phyloP scores from a whole-genome alignment of 2,329 filamentous ascomycete genomes.

The Plectosphaerella plurivora region DNA sequence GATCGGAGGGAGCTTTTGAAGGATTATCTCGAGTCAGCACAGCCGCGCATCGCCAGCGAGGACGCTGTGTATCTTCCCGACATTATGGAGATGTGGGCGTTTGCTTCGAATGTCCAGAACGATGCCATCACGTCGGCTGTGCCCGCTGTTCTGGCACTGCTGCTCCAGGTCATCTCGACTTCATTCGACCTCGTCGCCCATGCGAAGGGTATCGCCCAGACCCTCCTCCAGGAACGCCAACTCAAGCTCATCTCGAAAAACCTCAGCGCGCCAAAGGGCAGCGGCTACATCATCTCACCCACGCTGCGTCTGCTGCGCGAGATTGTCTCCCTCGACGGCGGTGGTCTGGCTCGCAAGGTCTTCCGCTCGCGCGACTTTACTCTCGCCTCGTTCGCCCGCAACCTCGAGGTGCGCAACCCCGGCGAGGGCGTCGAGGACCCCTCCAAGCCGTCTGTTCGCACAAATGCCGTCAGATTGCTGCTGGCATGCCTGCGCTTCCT shows the following conservation, averaged over 20 bases:
- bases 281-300: conserved; percentile 85
- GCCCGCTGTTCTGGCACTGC: conserved; percentile 73
- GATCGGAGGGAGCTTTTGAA: conserved; percentile 56
- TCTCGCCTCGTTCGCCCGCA: conserved; percentile 74
- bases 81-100: conserved; percentile 84
- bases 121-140: conserved; percentile 78
- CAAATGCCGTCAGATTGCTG: conserved; percentile 77
- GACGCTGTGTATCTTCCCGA: conserved; percentile 66
- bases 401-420: conserved; percentile 64
- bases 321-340: conserved; percentile 80
- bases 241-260: conserved; percentile 76
- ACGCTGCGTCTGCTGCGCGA: conserved; percentile 82
- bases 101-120: conserved; percentile 73
- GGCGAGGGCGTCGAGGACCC: conserved; percentile 58
- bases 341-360: conserved; percentile 69
- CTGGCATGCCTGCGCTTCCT: conserved; percentile 76
- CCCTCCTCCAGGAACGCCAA: conserved; percentile 75
- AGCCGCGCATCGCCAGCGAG: conserved; percentile 38
- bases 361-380: conserved; percentile 76
- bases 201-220: conserved; percentile 75
- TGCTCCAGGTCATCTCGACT: conserved; percentile 73
- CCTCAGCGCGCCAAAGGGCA: conserved; percentile 73
- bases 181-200: conserved; percentile 70
- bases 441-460: conserved; percentile 72
- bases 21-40: conserved; percentile 61